phyloP scores from a whole-genome alignment of 805 yeast species.

The Wickerhamomyces alni region DNA sequence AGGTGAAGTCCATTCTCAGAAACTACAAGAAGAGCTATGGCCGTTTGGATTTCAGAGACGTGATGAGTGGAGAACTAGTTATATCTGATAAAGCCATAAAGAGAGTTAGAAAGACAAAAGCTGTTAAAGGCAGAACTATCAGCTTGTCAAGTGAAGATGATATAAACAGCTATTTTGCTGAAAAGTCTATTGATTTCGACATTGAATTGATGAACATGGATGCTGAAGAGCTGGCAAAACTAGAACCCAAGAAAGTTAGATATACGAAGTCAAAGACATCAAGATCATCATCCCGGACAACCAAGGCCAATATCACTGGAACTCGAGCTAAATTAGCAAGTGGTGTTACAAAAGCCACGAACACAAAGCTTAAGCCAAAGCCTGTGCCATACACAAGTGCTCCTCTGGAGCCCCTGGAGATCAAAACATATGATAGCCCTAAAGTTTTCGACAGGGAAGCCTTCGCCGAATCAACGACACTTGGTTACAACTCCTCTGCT shows the following conservation, averaged over 20 bases:
- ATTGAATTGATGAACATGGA: not conserved
- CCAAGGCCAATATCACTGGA: no score
- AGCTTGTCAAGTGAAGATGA: not conserved
- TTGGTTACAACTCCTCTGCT: not conserved
- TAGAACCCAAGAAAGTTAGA: no score
- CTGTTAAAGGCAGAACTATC: not conserved
- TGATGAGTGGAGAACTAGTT: conserved; percentile 8
- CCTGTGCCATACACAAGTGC: no score
- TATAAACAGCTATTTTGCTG: not conserved
- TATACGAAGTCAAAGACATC: no score
- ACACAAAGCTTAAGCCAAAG: no score
- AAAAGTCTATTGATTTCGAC: not conserved
- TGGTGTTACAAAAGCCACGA: not conserved
- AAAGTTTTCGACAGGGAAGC: not conserved
- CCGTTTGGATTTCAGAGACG: conserved; percentile 8
- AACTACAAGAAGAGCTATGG: conserved; percentile 8
- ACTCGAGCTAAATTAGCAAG: no score
- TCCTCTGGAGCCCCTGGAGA: not conserved
- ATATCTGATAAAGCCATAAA: not conserved
- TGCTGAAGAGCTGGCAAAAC: not conserved
- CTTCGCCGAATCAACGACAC: no score
- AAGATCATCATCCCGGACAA: no score
- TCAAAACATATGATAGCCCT: not conserved
- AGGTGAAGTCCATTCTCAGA: conserved; percentile 5
- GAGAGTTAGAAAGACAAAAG: not conserved